These are phyloP conservation scores for Phytophthora fragariaefolia DNA, from an alignment of 352 stramenopile species.

Conservation along the genomic window DNA sequence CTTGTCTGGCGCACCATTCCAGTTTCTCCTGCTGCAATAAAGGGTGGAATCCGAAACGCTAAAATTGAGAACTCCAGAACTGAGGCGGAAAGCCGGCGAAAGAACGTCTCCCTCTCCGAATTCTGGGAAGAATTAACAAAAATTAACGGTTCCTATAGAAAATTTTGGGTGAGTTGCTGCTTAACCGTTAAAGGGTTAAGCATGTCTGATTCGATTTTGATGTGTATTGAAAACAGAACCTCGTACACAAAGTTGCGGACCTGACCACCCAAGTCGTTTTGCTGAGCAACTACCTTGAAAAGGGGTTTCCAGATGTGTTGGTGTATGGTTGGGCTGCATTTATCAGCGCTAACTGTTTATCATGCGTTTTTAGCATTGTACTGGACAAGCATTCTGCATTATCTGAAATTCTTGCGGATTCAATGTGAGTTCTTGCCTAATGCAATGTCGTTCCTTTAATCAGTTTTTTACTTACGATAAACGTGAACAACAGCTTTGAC, in stretches of 20 bases:
- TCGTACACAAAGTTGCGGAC: slow-evolving; percentile 43
- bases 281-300: slow-evolving; percentile 38
- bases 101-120: neutral
- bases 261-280: slow-evolving; percentile 35
- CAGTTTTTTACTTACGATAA: neutral
- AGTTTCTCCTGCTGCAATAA: slow-evolving; percentile 1
- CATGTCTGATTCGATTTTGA: no score
- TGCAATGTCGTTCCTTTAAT: neutral
- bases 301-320: slow-evolving; percentile 34
- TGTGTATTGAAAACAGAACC: slow-evolving; percentile 32
- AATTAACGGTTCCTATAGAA: slow-evolving; percentile 43
- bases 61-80: no score
- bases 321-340: slow-evolving; percentile 40
- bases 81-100: no score
- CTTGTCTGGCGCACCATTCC: slow-evolving; percentile 28
- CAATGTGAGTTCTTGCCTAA: slow-evolving; percentile 29
- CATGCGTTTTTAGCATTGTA: slow-evolving; percentile 31
- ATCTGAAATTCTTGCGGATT: slow-evolving; percentile 43
- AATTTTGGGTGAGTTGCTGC: slow-evolving; percentile 45
- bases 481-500: slow-evolving; percentile 37
- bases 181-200: no score
- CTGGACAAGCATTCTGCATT: slow-evolving; percentile 33
- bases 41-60: slow-evolving; percentile 10
- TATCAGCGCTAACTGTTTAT: slow-evolving; percentile 39
- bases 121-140: slow-evolving; percentile 38